Evolutionary conservation across 495 filamentous ascomycete species (phyloP), one percentile per base, ranked within the genome.

Genomic region (Cenococcum geophilum): DNA sequence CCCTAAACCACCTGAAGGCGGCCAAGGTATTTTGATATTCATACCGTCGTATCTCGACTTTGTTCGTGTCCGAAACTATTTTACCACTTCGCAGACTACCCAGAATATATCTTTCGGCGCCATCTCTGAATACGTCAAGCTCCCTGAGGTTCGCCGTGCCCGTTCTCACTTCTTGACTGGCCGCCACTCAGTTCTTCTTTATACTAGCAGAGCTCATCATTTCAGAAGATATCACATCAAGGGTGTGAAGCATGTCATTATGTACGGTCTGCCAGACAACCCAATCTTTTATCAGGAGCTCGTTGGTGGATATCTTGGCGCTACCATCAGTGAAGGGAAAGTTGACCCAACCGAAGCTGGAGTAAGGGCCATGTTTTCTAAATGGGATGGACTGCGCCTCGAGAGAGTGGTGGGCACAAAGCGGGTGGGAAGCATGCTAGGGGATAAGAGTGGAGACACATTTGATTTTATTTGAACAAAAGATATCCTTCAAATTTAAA

Each of bases 1-100:
- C 57, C 65, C 67, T 2, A 75, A 78, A 70, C 77, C 37, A 71
- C 70, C 55, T 69, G 76, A 55, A 61, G 71, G 55, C 53, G 70
- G 70, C n/a, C 70, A 73, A 18, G 85, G 92, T 32, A 87, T 86
- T 0, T 71, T 97, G 45, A 78, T 97, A 66, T 96, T 95, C 78
- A 84, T 97, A 54, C 89, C 93, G 0, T 89, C 86, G 8, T 97
- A 95, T 75, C 83, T 95, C 42, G 93, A 98, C 75, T 97, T 97
- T 70, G 84, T 96, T 49, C 87, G 92, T 54, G 77, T 97, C 58
- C 84, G 93, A 53, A 98, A 97, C 76, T 87, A 91, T 78, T 87
- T 97, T 60, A 82, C 89, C 48, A 87, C 82, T n/a, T 85, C 85
- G 16, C 66, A 85, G 0, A 79, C 82, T 36, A 87, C 86, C 21